Evolutionary conservation across 495 filamentous ascomycete genomes (phyloP), one percentile per base, ranked within the genome.

Genomic region (Xeromyces bisporus): DNA sequence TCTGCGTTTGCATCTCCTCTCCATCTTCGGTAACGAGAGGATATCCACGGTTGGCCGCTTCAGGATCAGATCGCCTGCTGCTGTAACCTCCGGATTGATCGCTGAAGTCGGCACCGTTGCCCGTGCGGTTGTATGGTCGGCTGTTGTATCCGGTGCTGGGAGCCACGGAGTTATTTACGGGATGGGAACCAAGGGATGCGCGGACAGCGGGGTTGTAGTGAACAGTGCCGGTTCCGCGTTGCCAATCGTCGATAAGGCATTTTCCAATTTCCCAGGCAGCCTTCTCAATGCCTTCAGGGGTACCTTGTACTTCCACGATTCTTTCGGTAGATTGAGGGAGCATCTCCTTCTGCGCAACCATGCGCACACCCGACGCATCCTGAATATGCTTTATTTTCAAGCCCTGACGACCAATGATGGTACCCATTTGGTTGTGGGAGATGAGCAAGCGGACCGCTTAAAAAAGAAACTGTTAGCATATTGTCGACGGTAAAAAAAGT

Each of bases 281-380:
- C 56, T 83, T 81, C 52, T 93, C 81, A 44, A 97, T 86, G 27
- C 89, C 85, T 20, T 89, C 83, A 17, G 89, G 81, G 5, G 75
- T 83, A 43, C 89, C 89, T 51, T 87, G 80, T 30, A 97, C 80
- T 50, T 96, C 91, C 33, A 97, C 91, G 41, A 97, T 81, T 28
- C 89, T 79, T 60, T 97, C 89, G n/a, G 89, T 97, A 8, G 89
- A 97, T 53, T 96, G 89, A 15, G 89, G 89, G 18, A 96, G 75
- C 89, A 97, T 96, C 48, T 97, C 89, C 60, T 97, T 97, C 53
- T 94, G 86, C 29, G 89, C 89, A 18, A 96, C 85, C 89, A 97
- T 96, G 42, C 89, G 82, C 34, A 94, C 87, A 38, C 86, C 84
- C 2, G 91, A 96, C 7, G 76, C 75, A 57, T 97, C 91, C 53